phyloP scores from a whole-genome alignment of 2,329 filamentous ascomycete species.

The Colletotrichum sp. region DNA sequence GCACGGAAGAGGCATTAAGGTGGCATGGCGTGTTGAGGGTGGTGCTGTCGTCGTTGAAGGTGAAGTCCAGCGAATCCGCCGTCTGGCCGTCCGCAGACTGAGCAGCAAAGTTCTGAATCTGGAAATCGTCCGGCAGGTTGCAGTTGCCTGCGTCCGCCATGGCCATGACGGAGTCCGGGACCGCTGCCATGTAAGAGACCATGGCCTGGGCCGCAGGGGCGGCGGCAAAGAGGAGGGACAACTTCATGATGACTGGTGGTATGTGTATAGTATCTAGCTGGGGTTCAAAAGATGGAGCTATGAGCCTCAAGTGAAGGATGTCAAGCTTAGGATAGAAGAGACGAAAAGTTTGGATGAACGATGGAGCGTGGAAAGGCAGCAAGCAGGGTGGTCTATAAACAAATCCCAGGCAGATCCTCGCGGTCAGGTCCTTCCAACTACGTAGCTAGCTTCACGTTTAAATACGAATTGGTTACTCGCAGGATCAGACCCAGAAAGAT shows the following conservation, averaged over 20 bases:
- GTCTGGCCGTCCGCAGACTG: constrained; percentile 36
- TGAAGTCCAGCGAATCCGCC: constrained; percentile 41
- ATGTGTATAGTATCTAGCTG: background rate
- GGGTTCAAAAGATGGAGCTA: background rate
- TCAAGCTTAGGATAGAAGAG: background rate
- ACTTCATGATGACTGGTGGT: constrained; percentile 14
- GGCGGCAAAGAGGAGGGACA: constrained; percentile 17
- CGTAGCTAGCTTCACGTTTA: background rate
- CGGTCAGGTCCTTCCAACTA: background rate
- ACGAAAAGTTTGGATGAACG: background rate
- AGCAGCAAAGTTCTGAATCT: constrained; percentile 41
- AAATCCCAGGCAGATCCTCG: background rate
- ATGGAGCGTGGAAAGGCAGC: background rate
- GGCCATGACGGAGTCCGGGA: constrained; percentile 20
- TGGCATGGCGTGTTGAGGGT: constrained; percentile 45
- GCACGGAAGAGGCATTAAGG: constrained; percentile 45
- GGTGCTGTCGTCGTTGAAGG: constrained; percentile 45
- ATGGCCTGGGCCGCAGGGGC: constrained; percentile 20
- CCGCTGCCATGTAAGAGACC: constrained; percentile 22
- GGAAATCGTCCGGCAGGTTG: constrained; percentile 41
- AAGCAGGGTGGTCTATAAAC: background rate
- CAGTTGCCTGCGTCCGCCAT: constrained; percentile 30
- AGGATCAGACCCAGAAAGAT: constrained; percentile 1
- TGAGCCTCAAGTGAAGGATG: background rate
- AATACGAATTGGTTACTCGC: background rate